Percentiles rank a stretch among this genome's conserved stretches.
These are phyloP conservation scores for Grammothele lineata DNA, from an alignment of 768 basidiomycete genomes.

Conservation along the genomic window DNA sequence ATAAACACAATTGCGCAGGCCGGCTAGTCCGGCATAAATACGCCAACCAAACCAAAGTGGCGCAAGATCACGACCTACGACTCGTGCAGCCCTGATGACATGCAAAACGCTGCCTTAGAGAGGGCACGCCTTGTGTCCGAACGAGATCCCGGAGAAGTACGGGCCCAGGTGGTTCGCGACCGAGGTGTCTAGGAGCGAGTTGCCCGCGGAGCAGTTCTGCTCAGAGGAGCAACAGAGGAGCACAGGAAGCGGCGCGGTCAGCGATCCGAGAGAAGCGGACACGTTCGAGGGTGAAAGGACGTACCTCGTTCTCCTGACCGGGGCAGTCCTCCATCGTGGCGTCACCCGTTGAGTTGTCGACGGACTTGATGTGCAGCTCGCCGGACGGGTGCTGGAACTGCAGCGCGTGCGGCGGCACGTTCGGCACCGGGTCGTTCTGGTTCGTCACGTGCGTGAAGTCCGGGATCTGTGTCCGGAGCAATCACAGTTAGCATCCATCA, in stretches of 20 bases:
- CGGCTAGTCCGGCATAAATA: no score
- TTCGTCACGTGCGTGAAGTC: constrained; percentile 53
- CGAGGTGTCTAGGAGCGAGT: constrained; percentile 17
- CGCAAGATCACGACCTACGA: no score
- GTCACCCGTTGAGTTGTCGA: constrained; percentile 10
- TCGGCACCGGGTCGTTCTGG: constrained; percentile 37
- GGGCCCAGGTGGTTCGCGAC: constrained; percentile 26
- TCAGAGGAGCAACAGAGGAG: no score
- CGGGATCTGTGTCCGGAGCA: constrained; percentile 11
- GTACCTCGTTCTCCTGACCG: constrained; percentile 27
- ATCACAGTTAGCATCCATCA: not conserved
- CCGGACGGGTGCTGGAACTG: constrained; percentile 42
- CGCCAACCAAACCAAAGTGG: no score
- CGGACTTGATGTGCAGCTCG: constrained; percentile 31
- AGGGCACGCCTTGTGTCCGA: constrained; percentile 21
- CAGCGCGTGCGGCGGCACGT: constrained; percentile 30
- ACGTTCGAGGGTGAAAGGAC: not conserved
- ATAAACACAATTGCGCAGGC: no score
- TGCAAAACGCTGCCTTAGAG: no score
- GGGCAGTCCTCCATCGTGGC: constrained; percentile 24
- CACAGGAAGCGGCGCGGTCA: not conserved
- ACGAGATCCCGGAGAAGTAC: constrained; percentile 23
- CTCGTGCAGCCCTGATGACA: no score
- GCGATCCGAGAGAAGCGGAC: not conserved
- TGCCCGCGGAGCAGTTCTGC: constrained; percentile 24